Base-by-base conservation (phyloP, 163 green algal species). In the Scenedesmus sp. region DNA sequence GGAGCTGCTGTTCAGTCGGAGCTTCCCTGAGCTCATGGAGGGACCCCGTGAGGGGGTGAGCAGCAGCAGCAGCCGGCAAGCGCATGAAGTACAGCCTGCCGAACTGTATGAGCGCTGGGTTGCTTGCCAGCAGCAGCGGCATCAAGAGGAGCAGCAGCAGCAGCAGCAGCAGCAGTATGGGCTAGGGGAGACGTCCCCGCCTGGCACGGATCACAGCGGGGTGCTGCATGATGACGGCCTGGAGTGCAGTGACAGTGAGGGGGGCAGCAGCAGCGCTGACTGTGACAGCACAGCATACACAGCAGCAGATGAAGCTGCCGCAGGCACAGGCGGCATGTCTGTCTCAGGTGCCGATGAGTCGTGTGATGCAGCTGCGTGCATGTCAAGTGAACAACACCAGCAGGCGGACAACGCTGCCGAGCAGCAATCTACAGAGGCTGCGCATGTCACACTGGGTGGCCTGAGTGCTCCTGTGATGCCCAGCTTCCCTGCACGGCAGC, bases 21-120 rank as follows among this genome's bases (percentile, higher is more conserved):
- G 81, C 34, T 88, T 88, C 20, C 88, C 88, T 20, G 81, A 92
- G 54, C 76, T 88, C 54, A 57, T 60, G 23, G 88, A 64, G 23
- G 70, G 56, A 26, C 66, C 26, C 87, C 13, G 34, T 46, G 70
- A 70, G 55, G 18, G 34, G 34, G 34, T 46, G 34, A 3, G 18
- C 54, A 56, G 57, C n/a, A 52, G 54, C 55, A 55, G 55, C 82
- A 70, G 82, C 26, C 56, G 54, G 20, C 23, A 54, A 70, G 52
- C 52, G 79, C 54, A 66, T n/a, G 79, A 6, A 13, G 23, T 23
- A 52, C 23, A 79, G 3, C 23, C 70, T 4, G 10, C 18, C 23
- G 23, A 79, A 23, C 70, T 79, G 23, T 52, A 16, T 52, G 70
- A 79, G 23, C 70, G 70, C 70, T 79, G 70, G 70, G 70, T 23